Evolutionary conservation across 495 filamentous ascomycete genomes (phyloP), one percentile per base, ranked within the genome.

Genomic region (Cercophora samala): DNA sequence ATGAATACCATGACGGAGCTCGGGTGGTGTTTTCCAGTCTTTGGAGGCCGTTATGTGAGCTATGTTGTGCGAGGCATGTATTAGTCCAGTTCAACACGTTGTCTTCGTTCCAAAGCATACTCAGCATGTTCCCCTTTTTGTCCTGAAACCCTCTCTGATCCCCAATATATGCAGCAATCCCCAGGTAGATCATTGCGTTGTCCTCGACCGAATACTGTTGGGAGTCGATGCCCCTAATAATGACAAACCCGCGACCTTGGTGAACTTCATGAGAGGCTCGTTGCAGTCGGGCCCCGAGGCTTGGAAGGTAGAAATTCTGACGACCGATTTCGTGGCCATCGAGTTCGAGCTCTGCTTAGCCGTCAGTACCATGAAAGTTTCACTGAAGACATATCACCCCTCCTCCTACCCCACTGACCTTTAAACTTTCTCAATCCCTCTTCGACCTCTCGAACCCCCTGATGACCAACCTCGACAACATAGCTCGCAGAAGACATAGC

Each of bases 71-170:
- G 23, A 26, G 23, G 6, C 58, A 25, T 1, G 5, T 60, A 6
- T 60, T 18, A 24, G 18, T 6, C 24, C 4, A 64, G 58, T 60
- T 53, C 56, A 56, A 29, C 26, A 3, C 21, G 18, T 5, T 19
- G 5, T 8, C 18, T 24, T 9, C 37, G 2, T 13, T 1, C 21
- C 15, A 42, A 55, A 13, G 64, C 80, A 64, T 72, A 85, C 83
- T 77, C 22, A 86, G 25, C 73, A 84, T 79, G 19, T 76, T 75
- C 6, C 84, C 83, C 60, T 77, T 74, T 5, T 73, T 69, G 65
- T 80, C 81, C 62, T 87, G 84, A 4, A 82, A 24, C 2, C 85
- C 85, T 62, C 85, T 73, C 24, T 77, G 66, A 29, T 81, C 77
- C 13, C 78, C 84, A 22, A 87, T 76, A 62, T 87, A 81, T 67